Base-by-base conservation (phyloP, 331 rosid genomes). In the Erythrophleum ivorense region DNA sequence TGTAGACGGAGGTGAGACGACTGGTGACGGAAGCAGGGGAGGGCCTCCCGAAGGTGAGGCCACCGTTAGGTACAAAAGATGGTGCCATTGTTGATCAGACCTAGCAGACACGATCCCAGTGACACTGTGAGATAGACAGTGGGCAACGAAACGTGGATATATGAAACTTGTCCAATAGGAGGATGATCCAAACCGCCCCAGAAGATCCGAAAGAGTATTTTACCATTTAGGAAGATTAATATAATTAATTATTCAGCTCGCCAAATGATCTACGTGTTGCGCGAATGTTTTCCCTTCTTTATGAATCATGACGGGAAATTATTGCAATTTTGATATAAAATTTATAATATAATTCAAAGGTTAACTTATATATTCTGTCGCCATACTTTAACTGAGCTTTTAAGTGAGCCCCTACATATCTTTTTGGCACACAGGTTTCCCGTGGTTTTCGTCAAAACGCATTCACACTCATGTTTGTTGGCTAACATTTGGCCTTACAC, bases 1-100 rank as follows among this genome's bases (percentile, higher is more conserved):
- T 94, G 84, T 94, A 96, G 2, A 91, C 91, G 50, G 92, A 82
- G 84, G 90, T 83, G 59, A 85, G 81, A 40, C 99, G 94, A 34
- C 94, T 85, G 69, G 94, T 75, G 1, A 66, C 57, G 0, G 92
- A 73, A 69, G 73, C 62, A 82, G 79, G 34, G 48, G 72, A 12
- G 0, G 78, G 12, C 52, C 76, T 49, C 57, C 31, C 77, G 78
- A 81, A 88, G 77, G 82, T 13, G 31, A 53, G 18, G 41, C 79
- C 90, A 71, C 89, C 97, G 89, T 90, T 89, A 18, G 76, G 64
- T 64, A 84, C 60, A 70, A 83, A 71, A 73, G 92, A 52, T 12
- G 90, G 53, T 50, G 95, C 77, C 99, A 95, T 95, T 69, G 62
- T 77, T 34, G 9, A 40, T 41, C 71, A 64, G 79, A 34, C 57